These are phyloP conservation scores for Phytophthora tubulina DNA, from an alignment of 352 stramenopile species.

Conservation along the genomic window DNA sequence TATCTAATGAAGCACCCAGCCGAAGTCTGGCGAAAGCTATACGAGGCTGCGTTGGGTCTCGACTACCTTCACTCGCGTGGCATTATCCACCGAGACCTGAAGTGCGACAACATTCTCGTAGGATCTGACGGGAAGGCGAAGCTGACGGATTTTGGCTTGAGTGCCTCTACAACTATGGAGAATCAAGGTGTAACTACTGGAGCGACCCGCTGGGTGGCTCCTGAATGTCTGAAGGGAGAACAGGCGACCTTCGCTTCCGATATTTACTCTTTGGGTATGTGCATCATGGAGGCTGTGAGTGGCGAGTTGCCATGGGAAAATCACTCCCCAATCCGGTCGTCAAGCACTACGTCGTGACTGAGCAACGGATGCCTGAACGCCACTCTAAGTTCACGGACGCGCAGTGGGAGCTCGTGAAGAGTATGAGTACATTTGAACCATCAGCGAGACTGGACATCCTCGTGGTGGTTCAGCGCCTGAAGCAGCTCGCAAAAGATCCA, in stretches of 20 bases:
- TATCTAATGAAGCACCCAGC: conserved; percentile 20
- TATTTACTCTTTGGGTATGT: conserved; percentile 26
- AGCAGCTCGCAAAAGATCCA: neutral
- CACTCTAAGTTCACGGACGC: conserved; percentile 3
- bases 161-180: neutral
- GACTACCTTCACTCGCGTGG: conserved; percentile 34
- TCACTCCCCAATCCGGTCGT: conserved; percentile 1
- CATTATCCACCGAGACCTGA: conserved; percentile 44
- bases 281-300: conserved; percentile 15
- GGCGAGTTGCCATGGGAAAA: conserved; percentile 10
- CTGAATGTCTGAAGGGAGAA: conserved; percentile 6
- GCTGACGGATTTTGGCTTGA: conserved; percentile 43
- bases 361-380: conserved; percentile 7
- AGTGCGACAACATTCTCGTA: conserved; percentile 49
- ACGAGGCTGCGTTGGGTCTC: conserved; percentile 35
- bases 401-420: conserved; percentile 9
- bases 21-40: conserved; percentile 31
- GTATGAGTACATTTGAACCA: conserved; percentile 14
- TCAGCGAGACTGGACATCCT: neutral
- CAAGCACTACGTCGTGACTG: neutral
- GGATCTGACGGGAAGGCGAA: conserved; percentile 36
- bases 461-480: conserved; percentile 7
- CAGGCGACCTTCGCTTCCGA: conserved; percentile 7
- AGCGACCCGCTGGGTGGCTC: conserved; percentile 10
- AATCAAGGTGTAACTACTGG: neutral